phyloP scores from a whole-genome alignment of 2,329 filamentous ascomycete species.

The Scorias spongiosa region DNA sequence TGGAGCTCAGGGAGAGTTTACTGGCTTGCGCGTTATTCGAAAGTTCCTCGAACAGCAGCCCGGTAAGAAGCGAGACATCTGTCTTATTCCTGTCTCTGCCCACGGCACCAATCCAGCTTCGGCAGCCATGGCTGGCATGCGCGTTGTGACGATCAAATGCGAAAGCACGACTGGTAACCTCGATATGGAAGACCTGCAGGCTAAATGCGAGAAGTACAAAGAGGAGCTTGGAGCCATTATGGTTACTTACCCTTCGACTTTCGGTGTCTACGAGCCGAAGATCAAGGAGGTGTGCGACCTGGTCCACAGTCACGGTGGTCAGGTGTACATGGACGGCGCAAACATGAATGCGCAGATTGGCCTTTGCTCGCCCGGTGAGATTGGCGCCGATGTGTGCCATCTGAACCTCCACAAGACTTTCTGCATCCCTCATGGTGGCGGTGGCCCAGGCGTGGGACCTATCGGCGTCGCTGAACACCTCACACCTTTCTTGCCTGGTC shows the following conservation, averaged over 20 bases:
- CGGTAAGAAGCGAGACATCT: slow-evolving; percentile 67
- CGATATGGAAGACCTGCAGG: slow-evolving; percentile 69
- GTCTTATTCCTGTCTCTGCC: slow-evolving; percentile 84
- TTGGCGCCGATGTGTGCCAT: slow-evolving; percentile 93
- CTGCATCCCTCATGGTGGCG: slow-evolving; percentile 92
- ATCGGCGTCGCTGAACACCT: slow-evolving; percentile 83
- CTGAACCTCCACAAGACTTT: slow-evolving; percentile 98
- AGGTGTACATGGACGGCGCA: slow-evolving; percentile 97
- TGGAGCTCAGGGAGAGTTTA: slow-evolving; percentile 88
- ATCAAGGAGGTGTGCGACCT: slow-evolving; percentile 74
- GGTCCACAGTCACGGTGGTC: slow-evolving; percentile 75
- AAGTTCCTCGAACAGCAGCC: slow-evolving; percentile 60
- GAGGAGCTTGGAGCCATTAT: slow-evolving; percentile 83
- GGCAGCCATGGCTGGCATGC: slow-evolving; percentile 91
- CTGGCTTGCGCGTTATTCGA: slow-evolving; percentile 75
- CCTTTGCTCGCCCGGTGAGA: slow-evolving; percentile 83
- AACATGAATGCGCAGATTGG: slow-evolving; percentile 99
- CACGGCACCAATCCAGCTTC: slow-evolving; percentile 94
- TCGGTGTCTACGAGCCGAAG: slow-evolving; percentile 82
- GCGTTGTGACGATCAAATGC: slow-evolving; percentile 84
- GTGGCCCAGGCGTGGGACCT: slow-evolving; percentile 83
- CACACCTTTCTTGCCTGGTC: slow-evolving; percentile 57
- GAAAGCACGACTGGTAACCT: slow-evolving; percentile 77
- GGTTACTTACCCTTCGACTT: slow-evolving; percentile 93
- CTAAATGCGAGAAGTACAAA: slow-evolving; percentile 77